Conservation (phyloP, 495 filamentous ascomycete species). For the Bacidia rubella region DNA sequence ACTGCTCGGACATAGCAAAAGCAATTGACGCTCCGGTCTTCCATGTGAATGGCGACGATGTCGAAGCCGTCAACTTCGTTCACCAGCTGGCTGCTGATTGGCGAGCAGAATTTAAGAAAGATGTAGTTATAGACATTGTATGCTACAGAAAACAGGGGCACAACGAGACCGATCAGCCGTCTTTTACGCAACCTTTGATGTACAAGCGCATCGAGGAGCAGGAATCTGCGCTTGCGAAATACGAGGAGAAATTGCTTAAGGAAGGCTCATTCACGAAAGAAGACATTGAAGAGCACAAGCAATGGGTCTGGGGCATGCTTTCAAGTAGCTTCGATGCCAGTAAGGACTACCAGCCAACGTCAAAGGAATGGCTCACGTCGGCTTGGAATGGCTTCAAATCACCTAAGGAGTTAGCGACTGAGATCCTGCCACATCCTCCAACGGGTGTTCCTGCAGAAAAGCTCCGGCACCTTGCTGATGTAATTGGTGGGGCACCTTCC, state of each 20-base stretch:
- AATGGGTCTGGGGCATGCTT: constrained; percentile 99
- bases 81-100: constrained; percentile 94
- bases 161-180: constrained; percentile 98
- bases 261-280: constrained; percentile 93
- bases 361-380: constrained; percentile 96
- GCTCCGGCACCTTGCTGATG: constrained; percentile 64
- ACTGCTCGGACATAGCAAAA: constrained; percentile 98
- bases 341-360: constrained; percentile 91
- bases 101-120: constrained; percentile 93
- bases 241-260: constrained; percentile 73
- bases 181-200: constrained; percentile 98
- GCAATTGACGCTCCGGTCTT: constrained; percentile 96
- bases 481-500: constrained; percentile 63
- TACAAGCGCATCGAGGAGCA: constrained; percentile 89
- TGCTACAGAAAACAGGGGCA: constrained; percentile 99
- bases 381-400: constrained; percentile 99
- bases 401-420: constrained; percentile 89
- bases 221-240: constrained; percentile 67
- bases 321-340: constrained; percentile 92
- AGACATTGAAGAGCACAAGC: constrained; percentile 96
- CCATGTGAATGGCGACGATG: constrained; percentile 97
- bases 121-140: constrained; percentile 94
- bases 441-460: constrained; percentile 61
- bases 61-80: constrained; percentile 95
- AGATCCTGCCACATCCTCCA: constrained; percentile 83